Percentiles rank a stretch among this genome's conserved stretches.
phyloP scores from a whole-genome alignment of 2,329 filamentous ascomycete species.

The Trichoderma brevicompactum region DNA sequence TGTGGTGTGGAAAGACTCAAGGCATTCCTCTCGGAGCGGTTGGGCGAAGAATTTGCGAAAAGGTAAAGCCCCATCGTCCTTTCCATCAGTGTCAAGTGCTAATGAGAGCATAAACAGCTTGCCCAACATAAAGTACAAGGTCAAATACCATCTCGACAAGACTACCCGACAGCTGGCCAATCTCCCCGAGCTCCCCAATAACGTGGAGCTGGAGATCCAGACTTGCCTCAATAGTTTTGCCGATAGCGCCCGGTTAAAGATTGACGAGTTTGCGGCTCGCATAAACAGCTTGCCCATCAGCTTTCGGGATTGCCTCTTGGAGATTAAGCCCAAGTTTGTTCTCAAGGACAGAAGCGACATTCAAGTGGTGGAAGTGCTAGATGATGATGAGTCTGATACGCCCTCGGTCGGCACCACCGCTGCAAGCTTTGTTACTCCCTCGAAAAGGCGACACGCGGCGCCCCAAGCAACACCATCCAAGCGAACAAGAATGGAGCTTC shows the following conservation, averaged over 20 bases:
- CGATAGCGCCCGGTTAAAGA: conserved; percentile 55
- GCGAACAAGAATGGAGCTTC: conserved; percentile 36
- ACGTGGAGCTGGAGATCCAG: conserved; percentile 68
- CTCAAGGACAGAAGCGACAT: conserved; percentile 46
- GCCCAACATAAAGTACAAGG: conserved; percentile 59
- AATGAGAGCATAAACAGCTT: conserved; percentile 45
- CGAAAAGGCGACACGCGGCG: conserved; percentile 39
- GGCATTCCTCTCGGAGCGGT: conserved; percentile 55
- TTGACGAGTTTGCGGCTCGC: conserved; percentile 50
- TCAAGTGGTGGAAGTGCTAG: conserved; percentile 45
- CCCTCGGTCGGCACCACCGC: conserved; percentile 34
- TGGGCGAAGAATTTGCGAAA: conserved; percentile 58
- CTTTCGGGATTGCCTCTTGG: conserved; percentile 55
- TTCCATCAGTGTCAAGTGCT: neutral
- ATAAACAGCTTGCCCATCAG: conserved; percentile 54
- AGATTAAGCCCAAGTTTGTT: conserved; percentile 53
- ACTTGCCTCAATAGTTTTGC: conserved; percentile 64
- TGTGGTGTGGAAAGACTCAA: conserved; percentile 61
- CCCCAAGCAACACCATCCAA: conserved; percentile 43
- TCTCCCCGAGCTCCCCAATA: conserved; percentile 69
- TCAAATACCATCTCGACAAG: conserved; percentile 51
- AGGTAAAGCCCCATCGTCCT: conserved; percentile 43
- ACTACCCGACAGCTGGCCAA: conserved; percentile 60
- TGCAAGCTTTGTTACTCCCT: conserved; percentile 35
- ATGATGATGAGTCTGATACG: conserved; percentile 46